Conservation (phyloP, 1,284 basidiomycete species). For the Meira nashicola region DNA sequence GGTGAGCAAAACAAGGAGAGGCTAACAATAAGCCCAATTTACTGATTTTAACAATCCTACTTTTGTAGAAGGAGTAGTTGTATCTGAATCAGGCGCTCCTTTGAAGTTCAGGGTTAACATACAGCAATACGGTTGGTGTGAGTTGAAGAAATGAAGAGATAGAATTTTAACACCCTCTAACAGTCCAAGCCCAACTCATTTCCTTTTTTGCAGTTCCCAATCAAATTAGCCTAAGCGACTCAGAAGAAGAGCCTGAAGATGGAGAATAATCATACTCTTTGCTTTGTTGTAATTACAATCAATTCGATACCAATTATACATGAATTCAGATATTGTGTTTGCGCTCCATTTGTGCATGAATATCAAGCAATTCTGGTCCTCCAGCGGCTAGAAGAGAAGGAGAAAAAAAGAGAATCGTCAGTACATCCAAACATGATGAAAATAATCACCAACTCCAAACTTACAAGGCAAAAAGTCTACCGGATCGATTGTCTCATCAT, state of each 20-base stretch:
- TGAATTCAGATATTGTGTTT: slow-evolving; percentile 20
- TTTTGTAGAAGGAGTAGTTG: slow-evolving; percentile 29
- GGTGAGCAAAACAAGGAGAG: slow-evolving; percentile 8
- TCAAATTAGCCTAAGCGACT: not conserved
- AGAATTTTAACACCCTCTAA: not conserved
- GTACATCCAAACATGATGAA: not conserved
- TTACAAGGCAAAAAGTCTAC: slow-evolving; percentile 46
- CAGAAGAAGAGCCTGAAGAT: not conserved
- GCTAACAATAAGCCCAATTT: no score
- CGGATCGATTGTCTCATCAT: slow-evolving; percentile 46
- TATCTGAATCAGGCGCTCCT: slow-evolving; percentile 20
- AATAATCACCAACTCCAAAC: slow-evolving; percentile 7
- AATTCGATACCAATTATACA: not conserved
- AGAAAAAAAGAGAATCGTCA: slow-evolving; percentile 1
- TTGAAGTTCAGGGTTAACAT: slow-evolving; percentile 23
- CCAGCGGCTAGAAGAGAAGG: slow-evolving; percentile 1
- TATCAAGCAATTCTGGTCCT: slow-evolving; percentile 17
- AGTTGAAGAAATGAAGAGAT: slow-evolving; percentile 1
- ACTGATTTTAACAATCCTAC: not conserved
- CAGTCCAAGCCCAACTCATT: no score
- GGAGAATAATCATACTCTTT: not conserved
- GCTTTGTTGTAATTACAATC: not conserved
- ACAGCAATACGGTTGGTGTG: slow-evolving; percentile 29
- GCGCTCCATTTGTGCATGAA: slow-evolving; percentile 33
- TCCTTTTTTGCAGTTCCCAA: not conserved